Conservation (phyloP, 257 asterid species). For the Salvia splendens region DNA sequence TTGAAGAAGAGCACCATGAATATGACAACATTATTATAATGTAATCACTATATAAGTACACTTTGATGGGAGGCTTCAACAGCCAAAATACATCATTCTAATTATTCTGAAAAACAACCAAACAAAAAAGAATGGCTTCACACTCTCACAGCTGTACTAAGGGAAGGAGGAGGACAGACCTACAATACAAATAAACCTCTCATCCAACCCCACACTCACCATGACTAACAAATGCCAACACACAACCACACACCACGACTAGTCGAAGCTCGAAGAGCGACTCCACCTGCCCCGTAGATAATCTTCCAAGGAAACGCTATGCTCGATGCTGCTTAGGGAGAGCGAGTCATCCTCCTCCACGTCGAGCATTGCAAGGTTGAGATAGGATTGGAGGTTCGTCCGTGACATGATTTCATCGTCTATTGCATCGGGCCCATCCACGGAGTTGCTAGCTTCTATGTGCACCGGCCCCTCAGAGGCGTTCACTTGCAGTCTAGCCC, state of each 20-base stretch:
- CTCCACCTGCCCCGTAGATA: slow-evolving; percentile 84
- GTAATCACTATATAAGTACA: slow-evolving; percentile 16
- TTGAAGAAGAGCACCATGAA: neutral
- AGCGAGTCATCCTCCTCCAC: slow-evolving; percentile 65
- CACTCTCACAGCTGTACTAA: slow-evolving; percentile 29
- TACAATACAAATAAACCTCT: slow-evolving; percentile 70
- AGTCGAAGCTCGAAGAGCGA: slow-evolving; percentile 91
- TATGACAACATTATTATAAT: slow-evolving; percentile 1
- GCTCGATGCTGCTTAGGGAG: slow-evolving; percentile 86
- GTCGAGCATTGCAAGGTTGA: slow-evolving; percentile 84
- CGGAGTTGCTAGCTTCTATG: slow-evolving; percentile 36
- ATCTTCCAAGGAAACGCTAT: slow-evolving; percentile 68
- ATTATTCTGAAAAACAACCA: slow-evolving; percentile 22
- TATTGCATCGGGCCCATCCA: slow-evolving; percentile 55
- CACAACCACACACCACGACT: slow-evolving; percentile 38
- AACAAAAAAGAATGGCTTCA: slow-evolving; percentile 31
- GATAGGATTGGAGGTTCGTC: slow-evolving; percentile 72
- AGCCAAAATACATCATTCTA: slow-evolving; percentile 24
- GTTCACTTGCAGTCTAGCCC: slow-evolving; percentile 75
- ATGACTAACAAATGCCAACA: slow-evolving; percentile 12
- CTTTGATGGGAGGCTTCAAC: slow-evolving; percentile 25
- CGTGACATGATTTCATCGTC: slow-evolving; percentile 68
- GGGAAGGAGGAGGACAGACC: slow-evolving; percentile 85
- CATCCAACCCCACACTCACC: slow-evolving; percentile 65
- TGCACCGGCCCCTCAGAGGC: slow-evolving; percentile 48